These are phyloP conservation scores for Chaetomiaceae sp. DNA, from an alignment of 2,329 filamentous ascomycete genomes.

Conservation along the genomic window DNA sequence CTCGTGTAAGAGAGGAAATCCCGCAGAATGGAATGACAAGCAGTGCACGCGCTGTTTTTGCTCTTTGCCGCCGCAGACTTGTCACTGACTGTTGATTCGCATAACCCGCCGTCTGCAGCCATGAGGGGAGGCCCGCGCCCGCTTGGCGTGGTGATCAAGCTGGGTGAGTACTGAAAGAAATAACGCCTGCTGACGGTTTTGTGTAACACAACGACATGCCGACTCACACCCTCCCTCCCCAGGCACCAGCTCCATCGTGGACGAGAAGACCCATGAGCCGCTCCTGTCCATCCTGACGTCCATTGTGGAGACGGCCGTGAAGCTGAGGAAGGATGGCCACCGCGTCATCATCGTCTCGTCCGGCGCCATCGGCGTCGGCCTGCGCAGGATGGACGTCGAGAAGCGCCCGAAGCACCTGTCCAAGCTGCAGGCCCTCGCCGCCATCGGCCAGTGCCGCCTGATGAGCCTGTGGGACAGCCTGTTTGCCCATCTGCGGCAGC, in stretches of 20 bases:
- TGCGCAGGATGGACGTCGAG: constrained; percentile 82
- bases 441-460: constrained; percentile 90
- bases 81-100: constrained; percentile 4
- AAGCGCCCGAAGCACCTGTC: constrained; percentile 86
- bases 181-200: no score
- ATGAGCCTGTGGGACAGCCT: constrained; percentile 94
- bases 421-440: constrained; percentile 78
- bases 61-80: not conserved
- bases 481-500: constrained; percentile 81
- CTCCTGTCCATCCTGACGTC: constrained; percentile 82
- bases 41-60: not conserved
- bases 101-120: constrained; percentile 31
- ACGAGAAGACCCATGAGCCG: constrained; percentile 91
- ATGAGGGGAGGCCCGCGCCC: constrained; percentile 63
- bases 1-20: constrained; percentile 17
- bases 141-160: constrained; percentile 78
- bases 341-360: constrained; percentile 94
- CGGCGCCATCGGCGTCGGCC: constrained; percentile 88
- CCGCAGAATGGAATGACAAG: constrained; percentile 2
- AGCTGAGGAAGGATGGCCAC: constrained; percentile 83
- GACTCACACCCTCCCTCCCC: no score
- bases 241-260: constrained; percentile 99
- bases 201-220: no score
- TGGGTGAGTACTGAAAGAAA: no score
- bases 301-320: constrained; percentile 90